These are phyloP conservation scores for Knufia petricola DNA, from an alignment of 2,329 filamentous ascomycete genomes.

Conservation along the genomic window DNA sequence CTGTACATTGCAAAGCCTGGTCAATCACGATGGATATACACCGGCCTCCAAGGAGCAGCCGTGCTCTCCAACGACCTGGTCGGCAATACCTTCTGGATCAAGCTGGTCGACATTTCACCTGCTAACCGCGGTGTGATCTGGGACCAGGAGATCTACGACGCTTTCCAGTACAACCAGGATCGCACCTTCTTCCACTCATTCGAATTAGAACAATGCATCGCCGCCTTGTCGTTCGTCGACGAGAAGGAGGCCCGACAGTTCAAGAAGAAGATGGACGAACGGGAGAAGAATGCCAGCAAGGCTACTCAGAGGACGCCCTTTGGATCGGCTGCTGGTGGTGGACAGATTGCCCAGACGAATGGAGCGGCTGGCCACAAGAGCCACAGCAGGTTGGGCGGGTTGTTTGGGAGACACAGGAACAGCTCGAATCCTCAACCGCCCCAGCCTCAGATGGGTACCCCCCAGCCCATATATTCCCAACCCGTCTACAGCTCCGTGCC, in stretches of 20 bases:
- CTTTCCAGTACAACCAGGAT: constrained; percentile 91
- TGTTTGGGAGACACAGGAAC: constrained; percentile 42
- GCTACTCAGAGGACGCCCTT: constrained; percentile 73
- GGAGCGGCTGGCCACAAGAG: constrained; percentile 31
- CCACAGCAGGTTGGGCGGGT: constrained; percentile 43
- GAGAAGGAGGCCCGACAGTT: constrained; percentile 97
- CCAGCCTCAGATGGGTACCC: constrained; percentile 19
- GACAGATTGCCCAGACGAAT: constrained; percentile 34
- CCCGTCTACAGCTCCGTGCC: constrained; percentile 18
- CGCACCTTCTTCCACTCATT: constrained; percentile 97
- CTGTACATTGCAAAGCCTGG: constrained; percentile 90
- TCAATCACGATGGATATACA: constrained; percentile 80
- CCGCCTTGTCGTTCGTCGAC: constrained; percentile 83
- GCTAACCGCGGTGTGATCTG: constrained; percentile 77
- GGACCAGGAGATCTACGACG: constrained; percentile 97
- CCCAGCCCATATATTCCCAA: constrained; percentile 21
- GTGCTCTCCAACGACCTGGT: constrained; percentile 91
- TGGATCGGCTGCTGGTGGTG: constrained; percentile 40
- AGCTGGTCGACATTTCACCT: constrained; percentile 88
- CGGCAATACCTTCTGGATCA: constrained; percentile 93
- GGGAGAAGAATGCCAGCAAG: constrained; percentile 91
- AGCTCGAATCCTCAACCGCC: constrained; percentile 29
- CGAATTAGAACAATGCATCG: constrained; percentile 85
- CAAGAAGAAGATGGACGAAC: constrained; percentile 92
- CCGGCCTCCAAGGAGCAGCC: constrained; percentile 80